phyloP scores from a whole-genome alignment of 2,329 filamentous ascomycete species.

The Colletotrichum paranaense region DNA sequence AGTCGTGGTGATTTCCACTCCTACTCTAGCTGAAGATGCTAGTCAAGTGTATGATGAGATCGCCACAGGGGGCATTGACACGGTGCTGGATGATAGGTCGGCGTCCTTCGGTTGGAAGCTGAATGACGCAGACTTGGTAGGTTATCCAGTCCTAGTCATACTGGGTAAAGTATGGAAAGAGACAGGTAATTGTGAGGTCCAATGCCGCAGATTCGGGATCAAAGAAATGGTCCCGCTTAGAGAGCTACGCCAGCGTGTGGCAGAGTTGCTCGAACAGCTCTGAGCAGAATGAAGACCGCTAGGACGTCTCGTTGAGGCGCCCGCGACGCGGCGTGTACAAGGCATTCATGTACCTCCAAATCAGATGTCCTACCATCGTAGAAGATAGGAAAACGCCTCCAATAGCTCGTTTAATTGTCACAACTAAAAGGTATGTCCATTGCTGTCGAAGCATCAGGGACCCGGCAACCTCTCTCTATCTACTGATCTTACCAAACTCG shows the following conservation, averaged over 20 bases:
- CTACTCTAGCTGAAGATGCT: slow-evolving; percentile 59
- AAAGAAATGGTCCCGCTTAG: slow-evolving; percentile 68
- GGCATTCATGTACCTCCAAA: neutral
- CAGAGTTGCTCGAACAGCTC: slow-evolving; percentile 60
- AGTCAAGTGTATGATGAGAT: slow-evolving; percentile 74
- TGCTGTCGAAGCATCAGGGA: too few relatives aligned
- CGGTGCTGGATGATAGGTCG: slow-evolving; percentile 78
- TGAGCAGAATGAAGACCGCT: slow-evolving; percentile 43
- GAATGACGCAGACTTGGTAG: slow-evolving; percentile 87
- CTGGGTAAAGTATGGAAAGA: slow-evolving; percentile 78
- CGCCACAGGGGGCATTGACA: slow-evolving; percentile 60
- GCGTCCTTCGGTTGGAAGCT: slow-evolving; percentile 85
- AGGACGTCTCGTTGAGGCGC: neutral
- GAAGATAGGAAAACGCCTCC: neutral
- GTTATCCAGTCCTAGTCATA: slow-evolving; percentile 86
- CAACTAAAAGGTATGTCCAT: too few relatives aligned
- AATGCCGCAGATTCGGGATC: slow-evolving; percentile 76
- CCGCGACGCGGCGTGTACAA: neutral
- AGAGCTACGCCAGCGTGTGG: slow-evolving; percentile 58
- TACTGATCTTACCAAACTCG: neutral
- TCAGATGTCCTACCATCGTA: neutral
- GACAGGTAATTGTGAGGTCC: slow-evolving; percentile 75
- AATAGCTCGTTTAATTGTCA: neutral
- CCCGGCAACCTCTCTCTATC: too few relatives aligned
- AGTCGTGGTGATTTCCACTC: slow-evolving; percentile 71